phyloP scores from a whole-genome alignment of 306 rosid species.

The Citrullus amarus region DNA sequence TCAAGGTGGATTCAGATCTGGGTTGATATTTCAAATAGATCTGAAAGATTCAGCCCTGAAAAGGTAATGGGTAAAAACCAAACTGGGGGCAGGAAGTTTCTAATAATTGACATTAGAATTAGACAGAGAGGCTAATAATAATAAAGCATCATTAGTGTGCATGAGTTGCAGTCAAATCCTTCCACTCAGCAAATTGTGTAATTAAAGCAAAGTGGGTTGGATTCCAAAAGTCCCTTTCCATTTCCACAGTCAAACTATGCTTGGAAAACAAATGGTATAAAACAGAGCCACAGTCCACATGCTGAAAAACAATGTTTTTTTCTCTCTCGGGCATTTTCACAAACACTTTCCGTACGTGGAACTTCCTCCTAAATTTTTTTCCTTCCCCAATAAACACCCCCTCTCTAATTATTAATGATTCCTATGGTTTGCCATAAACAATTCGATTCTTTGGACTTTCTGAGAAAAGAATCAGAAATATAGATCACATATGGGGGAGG shows the following conservation, averaged over 20 bases:
- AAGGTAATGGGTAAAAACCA: background rate
- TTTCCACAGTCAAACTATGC: background rate
- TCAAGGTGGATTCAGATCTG: background rate
- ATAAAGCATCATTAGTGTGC: background rate
- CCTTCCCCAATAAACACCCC: too few relatives aligned
- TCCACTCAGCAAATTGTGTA: background rate
- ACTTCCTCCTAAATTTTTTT: background rate
- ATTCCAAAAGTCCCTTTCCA: background rate
- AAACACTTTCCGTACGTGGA: background rate
- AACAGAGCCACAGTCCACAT: background rate
- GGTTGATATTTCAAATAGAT: background rate
- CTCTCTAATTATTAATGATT: background rate
- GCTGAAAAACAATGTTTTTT: background rate
- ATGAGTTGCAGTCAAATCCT: conserved; percentile 6
- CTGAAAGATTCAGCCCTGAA: background rate
- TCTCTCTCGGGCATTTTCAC: background rate
- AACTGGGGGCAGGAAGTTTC: background rate
- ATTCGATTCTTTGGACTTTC: background rate
- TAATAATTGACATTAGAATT: background rate
- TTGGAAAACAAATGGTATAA: background rate
- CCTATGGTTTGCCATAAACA: background rate
- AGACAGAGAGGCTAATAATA: background rate
- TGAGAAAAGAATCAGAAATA: background rate
- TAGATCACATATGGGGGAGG: background rate
- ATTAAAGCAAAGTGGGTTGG: background rate